Base-by-base conservation (phyloP, 257 asterid genomes). In the Solanum rostratum region DNA sequence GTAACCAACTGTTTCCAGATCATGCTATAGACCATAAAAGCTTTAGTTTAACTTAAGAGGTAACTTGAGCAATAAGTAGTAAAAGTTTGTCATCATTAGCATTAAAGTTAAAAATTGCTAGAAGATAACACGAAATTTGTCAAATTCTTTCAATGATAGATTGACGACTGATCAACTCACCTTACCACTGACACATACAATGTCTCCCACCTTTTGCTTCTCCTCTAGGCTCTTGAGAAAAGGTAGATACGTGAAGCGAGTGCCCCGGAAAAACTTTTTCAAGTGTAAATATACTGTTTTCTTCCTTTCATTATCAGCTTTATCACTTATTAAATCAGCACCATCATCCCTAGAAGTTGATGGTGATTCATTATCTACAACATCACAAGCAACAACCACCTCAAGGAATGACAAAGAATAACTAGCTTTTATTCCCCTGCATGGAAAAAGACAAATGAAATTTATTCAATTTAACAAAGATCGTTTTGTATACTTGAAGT, bases 101-200 rank as follows among this genome's bases (percentile, higher is more conserved):
- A 76, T 24, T 8, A 27, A 45, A 76, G 82, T 76, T 76, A 76
- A 76, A 59, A 76, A 76, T 49, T 76, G 82, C 45, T 76, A 27
- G 45, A 76, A 27, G 49, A 82, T 46, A 27, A 24, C 1, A 66
- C 18, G 4, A 82, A 62, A 46, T 27, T 22, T 27, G 29, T 46
- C 55, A 59, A 57, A 59, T 81, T 54, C 46, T 19, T 20, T 69
- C 80, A 79, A 43, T 80, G 57, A 84, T 70, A 45, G 65, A 43
- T 29, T 50, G 15, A 27, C 52, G 63, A 50, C 79, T 45, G 79
- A 70, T 83, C 83, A 85, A 79, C 92, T 84, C 84, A 95, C 99
- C 98, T 96, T 96, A 88, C 99, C 99, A 88, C 98, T 95, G 87
- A 96, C 95, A 78, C 99, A 95, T 59, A 96, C 97, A 65, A 89